A percentile compares a stretch with the other conserved stretches of the same genome.
phyloP scores from a whole-genome alignment of 2,329 filamentous ascomycete species.

The Sclerotinia subarctica region DNA sequence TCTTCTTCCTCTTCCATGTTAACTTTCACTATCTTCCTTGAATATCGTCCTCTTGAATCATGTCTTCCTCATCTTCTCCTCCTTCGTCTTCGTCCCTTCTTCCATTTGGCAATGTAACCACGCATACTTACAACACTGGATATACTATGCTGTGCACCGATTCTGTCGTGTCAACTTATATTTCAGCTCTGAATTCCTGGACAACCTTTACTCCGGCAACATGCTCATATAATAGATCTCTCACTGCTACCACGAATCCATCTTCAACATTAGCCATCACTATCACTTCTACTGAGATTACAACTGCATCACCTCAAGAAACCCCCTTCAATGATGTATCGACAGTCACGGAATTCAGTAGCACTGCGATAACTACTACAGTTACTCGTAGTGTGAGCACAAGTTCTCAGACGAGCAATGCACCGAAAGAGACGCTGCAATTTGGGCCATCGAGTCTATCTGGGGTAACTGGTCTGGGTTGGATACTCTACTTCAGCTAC shows the following conservation, averaged over 20 bases:
- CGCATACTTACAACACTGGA: neutral
- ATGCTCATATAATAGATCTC: conserved; percentile 7
- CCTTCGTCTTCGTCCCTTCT: neutral
- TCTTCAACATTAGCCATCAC: neutral
- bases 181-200: conserved; percentile 9
- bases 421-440: neutral
- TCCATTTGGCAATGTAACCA: neutral
- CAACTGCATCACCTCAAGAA: neutral
- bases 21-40: neutral
- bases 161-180: conserved; percentile 14
- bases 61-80: neutral
- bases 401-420: conserved; percentile 11
- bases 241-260: neutral
- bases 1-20: neutral
- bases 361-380: conserved; percentile 14
- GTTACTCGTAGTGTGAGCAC: conserved; percentile 9
- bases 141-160: conserved; percentile 15
- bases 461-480: neutral
- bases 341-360: conserved; percentile 16
- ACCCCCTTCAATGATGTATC: conserved; percentile 8
- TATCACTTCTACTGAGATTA: neutral
- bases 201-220: conserved; percentile 17
- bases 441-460: neutral
- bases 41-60: neutral
- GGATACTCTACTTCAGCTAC: conserved; percentile 19